phyloP scores from a whole-genome alignment of 2,329 filamentous ascomycete species.

The Aspergillus clavatus region DNA sequence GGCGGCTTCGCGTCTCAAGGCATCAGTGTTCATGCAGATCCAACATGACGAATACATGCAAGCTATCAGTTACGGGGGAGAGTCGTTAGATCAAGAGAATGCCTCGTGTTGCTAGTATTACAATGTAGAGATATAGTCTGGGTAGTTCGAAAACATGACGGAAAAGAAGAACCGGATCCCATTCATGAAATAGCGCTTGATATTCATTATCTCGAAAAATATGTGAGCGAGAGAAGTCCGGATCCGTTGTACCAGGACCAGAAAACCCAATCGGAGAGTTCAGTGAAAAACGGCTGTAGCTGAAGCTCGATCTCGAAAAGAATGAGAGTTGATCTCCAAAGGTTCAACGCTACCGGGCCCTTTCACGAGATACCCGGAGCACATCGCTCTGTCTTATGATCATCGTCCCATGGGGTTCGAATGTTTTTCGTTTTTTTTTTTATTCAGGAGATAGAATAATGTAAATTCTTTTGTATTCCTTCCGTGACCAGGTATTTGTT shows the following conservation, averaged over 20 bases:
- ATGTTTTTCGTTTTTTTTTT: slow-evolving; percentile 15
- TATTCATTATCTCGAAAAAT: slow-evolving; percentile 9
- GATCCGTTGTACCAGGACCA: slow-evolving; percentile 1
- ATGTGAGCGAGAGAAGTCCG: slow-evolving; percentile 10
- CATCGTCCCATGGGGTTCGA: slow-evolving; percentile 8
- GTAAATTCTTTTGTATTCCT: slow-evolving; percentile 23
- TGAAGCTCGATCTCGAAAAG: not conserved
- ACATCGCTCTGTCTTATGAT: slow-evolving; percentile 1
- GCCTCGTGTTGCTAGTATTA: not conserved
- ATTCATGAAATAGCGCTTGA: slow-evolving; percentile 16
- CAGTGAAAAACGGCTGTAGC: no score
- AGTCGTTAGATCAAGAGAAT: not conserved
- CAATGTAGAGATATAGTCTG: not conserved
- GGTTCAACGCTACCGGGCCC: not conserved
- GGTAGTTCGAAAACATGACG: not conserved
- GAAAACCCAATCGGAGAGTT: no score
- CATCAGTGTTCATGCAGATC: not conserved
- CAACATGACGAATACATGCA: no score
- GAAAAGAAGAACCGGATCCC: slow-evolving; percentile 13
- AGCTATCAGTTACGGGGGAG: no score
- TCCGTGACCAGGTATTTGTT: slow-evolving; percentile 28
- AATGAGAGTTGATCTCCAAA: not conserved
- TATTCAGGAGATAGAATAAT: slow-evolving; percentile 11
- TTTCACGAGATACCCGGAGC: not conserved
- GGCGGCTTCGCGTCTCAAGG: not conserved